Percentiles rank a stretch among this genome's conserved stretches.
phyloP scores from a whole-genome alignment of 1,139 yeast species.

The Lodderomyces beijingensis region DNA sequence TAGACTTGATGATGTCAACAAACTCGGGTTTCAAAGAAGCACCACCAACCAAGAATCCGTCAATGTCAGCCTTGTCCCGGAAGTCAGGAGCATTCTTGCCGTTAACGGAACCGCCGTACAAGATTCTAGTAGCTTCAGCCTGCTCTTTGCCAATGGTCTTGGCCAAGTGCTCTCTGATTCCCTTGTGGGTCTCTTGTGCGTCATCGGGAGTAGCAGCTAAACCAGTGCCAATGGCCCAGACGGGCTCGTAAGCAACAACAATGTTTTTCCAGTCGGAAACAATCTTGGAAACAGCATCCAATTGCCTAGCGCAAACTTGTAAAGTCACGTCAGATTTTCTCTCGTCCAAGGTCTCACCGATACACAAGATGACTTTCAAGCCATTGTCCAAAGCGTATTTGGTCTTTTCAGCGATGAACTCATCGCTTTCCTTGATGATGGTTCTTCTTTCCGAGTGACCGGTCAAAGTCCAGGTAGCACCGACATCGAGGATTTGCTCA shows the following conservation, averaged over 20 bases:
- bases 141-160: slow-evolving; percentile 72
- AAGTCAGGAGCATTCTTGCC: slow-evolving; percentile 90
- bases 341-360: slow-evolving; percentile 96
- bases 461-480: slow-evolving; percentile 90
- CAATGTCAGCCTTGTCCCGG: slow-evolving; percentile 90
- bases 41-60: slow-evolving; percentile 99
- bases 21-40: slow-evolving; percentile 98
- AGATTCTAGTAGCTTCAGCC: slow-evolving; percentile 80
- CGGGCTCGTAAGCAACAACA: slow-evolving; percentile 98
- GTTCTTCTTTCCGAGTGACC: slow-evolving; percentile 99
- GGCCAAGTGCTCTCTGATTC: slow-evolving; percentile 78
- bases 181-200: slow-evolving; percentile 92
- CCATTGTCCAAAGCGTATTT: slow-evolving; percentile 90
- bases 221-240: slow-evolving; percentile 99
- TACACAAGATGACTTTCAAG: slow-evolving; percentile 86
- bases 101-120: slow-evolving; percentile 98
- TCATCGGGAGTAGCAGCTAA: slow-evolving; percentile 98
- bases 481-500: slow-evolving; percentile 82
- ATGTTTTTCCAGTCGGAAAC: slow-evolving; percentile 88
- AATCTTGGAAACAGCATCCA: slow-evolving; percentile 79
- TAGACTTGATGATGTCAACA: slow-evolving; percentile 88
- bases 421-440: slow-evolving; percentile 84
- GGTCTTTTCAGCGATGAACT: slow-evolving; percentile 90
- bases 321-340: slow-evolving; percentile 85
- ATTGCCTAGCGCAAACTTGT: slow-evolving; percentile 83